Evolutionary conservation across 1,284 basidiomycete genomes (phyloP).

Genomic region (Grifola frondosa): DNA sequence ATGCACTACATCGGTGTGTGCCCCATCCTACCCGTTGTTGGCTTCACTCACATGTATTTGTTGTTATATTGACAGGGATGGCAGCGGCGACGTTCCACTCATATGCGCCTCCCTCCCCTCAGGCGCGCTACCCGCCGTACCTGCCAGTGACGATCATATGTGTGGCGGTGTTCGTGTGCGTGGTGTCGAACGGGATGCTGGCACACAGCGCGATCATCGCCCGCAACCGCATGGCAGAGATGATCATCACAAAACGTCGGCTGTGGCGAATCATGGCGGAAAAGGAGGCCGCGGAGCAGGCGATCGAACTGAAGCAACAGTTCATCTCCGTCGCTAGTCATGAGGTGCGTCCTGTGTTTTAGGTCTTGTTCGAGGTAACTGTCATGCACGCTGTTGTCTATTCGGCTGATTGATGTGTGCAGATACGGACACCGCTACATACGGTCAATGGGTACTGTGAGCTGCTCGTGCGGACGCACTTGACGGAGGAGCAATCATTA

Average conservation of each 20-base stretch:
- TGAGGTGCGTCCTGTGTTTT: slow-evolving; percentile 19
- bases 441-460: slow-evolving; percentile 35
- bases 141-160: slow-evolving; percentile 27
- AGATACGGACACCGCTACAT: slow-evolving; percentile 33
- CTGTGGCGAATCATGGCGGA: slow-evolving; percentile 34
- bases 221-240: slow-evolving; percentile 33
- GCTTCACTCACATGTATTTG: background rate
- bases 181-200: slow-evolving; percentile 30
- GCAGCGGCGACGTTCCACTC: slow-evolving; percentile 32
- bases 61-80: slow-evolving; percentile 33
- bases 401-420: background rate
- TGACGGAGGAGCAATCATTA: slow-evolving; percentile 29
- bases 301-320: slow-evolving; percentile 33
- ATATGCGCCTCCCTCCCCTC: slow-evolving; percentile 15
- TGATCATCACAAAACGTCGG: slow-evolving; percentile 30
- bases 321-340: slow-evolving; percentile 34
- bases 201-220: slow-evolving; percentile 30
- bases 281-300: slow-evolving; percentile 34
- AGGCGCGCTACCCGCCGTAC: slow-evolving; percentile 28
- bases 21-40: background rate
- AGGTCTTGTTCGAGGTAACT: too few relatives aligned
- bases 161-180: slow-evolving; percentile 29
- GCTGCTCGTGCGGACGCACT: slow-evolving; percentile 25
- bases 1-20: slow-evolving; percentile 33
- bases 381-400: background rate